Conservation (phyloP, 2,329 filamentous ascomycete genomes). For the Xylariaceae sp. region DNA sequence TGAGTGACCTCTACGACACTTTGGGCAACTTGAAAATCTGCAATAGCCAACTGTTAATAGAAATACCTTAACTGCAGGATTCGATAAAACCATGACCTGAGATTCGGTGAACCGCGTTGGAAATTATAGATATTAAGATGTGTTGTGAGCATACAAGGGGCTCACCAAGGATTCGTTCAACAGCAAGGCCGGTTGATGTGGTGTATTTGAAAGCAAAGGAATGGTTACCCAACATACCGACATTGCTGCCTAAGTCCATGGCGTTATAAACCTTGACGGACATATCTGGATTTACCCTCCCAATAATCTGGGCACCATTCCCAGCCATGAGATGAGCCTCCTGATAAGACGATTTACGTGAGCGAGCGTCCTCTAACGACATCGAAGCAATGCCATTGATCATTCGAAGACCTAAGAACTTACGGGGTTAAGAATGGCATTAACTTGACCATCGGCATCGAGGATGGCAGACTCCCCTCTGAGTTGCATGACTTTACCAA, state of each 20-base stretch:
- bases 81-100: neutral
- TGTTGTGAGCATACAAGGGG: neutral
- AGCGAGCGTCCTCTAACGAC: conserved; percentile 1
- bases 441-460: conserved; percentile 79
- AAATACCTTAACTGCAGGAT: neutral
- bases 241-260: conserved; percentile 69
- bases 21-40: conserved; percentile 78
- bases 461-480: conserved; percentile 81
- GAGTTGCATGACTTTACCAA: conserved; percentile 84
- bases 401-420: conserved; percentile 39
- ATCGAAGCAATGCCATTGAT: neutral
- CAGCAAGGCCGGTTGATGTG: neutral
- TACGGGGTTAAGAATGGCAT: conserved; percentile 75
- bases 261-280: conserved; percentile 73
- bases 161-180: too few relatives aligned
- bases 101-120: too few relatives aligned
- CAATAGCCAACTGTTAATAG: conserved; percentile 15
- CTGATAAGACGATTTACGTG: conserved; percentile 48
- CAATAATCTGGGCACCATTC: conserved; percentile 77
- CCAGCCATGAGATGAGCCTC: conserved; percentile 73
- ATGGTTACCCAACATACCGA: conserved; percentile 62
- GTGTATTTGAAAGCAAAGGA: neutral
- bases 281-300: conserved; percentile 77
- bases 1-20: conserved; percentile 88
- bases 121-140: too few relatives aligned